Base-by-base conservation (phyloP, 169 alveolate genomes). In the Sarcocystis neurona region DNA sequence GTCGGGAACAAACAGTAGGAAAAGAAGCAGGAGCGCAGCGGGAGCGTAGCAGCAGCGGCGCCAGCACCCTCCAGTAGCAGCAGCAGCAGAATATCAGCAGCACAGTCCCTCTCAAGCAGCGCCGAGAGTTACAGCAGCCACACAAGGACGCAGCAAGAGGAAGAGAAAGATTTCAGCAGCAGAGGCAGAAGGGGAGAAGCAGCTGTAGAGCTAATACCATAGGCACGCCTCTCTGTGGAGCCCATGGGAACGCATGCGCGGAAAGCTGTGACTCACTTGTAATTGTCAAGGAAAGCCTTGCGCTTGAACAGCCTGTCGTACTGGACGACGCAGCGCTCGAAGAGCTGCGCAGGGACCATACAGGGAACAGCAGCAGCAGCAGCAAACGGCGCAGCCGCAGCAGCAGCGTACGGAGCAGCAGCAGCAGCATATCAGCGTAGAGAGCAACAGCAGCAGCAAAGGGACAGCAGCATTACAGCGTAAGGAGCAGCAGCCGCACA, bases 281-380 rank as follows among this genome's bases (percentile, higher is more conserved):
- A 99, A 87, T 98, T 96, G 87, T 98, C 99, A 85, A 99, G 93
- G 94, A 97, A 98, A 32, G 99, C 99, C 86, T 98, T 97, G 93
- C 99, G 96, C 85, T 95, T 97, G 92, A 96, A 95, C 56, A 99
- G 94, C 53, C 96, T 97, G 84, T 97, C 98, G 92, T 96, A 98
- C 89, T 97, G 98, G 46, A 96, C 97, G 30, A 97, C 96, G 66
- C 99, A 97, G 63, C 98, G 93, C 66, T 90, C 93, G 39, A 90
- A 86, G 23, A 90, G 89, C 93, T 90, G 88, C 80, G 78, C 18
- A 58, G 44, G n/a, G 44, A 84, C 34, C 86, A 79, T n/a, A n/a
- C n/a, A n/a, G n/a, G n/a, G n/a, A n/a, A 50, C 72, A 50, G 70
- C 86, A 79, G 86, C 58, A 79, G n/a, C 79, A 82, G 53, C 56